phyloP scores from a whole-genome alignment of 208 protist genomes.

The Endotrypanum monterogeii region DNA sequence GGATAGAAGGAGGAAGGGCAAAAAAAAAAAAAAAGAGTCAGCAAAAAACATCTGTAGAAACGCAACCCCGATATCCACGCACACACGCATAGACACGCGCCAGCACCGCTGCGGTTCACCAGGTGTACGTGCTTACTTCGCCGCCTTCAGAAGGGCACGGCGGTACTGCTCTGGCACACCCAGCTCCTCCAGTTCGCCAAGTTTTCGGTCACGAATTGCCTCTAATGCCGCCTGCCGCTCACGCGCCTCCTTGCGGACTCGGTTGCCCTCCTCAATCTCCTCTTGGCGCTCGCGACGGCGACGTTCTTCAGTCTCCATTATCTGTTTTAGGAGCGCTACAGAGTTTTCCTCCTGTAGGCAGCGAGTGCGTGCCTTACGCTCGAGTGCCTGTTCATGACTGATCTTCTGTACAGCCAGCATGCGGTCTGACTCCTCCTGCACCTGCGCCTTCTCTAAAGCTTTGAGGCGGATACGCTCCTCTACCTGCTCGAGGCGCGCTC shows the following conservation, averaged over 20 bases:
- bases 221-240: constrained; percentile 87
- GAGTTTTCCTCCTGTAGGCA: constrained; percentile 85
- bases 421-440: constrained; percentile 87
- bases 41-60: background rate
- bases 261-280: constrained; percentile 91
- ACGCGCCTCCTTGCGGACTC: constrained; percentile 61
- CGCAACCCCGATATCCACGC: background rate
- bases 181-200: constrained; percentile 74
- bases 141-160: constrained; percentile 56
- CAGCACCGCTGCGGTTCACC: background rate
- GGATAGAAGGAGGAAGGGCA: background rate
- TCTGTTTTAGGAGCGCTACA: constrained; percentile 85
- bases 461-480: constrained; percentile 71
- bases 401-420: constrained; percentile 87
- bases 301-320: constrained; percentile 91
- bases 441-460: constrained; percentile 53
- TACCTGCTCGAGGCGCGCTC: constrained; percentile 81
- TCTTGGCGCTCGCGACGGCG: constrained; percentile 83
- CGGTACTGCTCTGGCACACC: constrained; percentile 84
- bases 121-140: constrained; percentile 27
- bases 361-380: constrained; percentile 52
- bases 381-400: constrained; percentile 72
- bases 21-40: background rate
- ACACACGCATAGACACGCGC: background rate
- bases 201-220: constrained; percentile 82